Evolutionary conservation across 2,329 filamentous ascomycete genomes (phyloP).

Genomic region (Endothia cerciana): DNA sequence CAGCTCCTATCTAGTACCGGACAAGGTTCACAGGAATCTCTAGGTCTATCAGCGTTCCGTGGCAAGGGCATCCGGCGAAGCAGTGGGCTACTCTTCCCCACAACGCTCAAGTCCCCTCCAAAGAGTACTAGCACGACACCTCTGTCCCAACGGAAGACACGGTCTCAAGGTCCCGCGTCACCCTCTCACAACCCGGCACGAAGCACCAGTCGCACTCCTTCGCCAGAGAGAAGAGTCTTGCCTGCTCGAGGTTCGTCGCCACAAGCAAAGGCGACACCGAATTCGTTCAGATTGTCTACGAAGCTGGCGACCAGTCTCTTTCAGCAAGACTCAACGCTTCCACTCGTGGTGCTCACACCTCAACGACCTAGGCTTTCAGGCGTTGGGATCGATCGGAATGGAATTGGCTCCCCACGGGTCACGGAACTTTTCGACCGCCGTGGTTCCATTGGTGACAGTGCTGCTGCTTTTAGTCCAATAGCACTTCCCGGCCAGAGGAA

Average conservation of each 20-base stretch:
- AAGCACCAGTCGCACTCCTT: slow-evolving; percentile 34
- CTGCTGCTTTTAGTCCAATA: slow-evolving; percentile 65
- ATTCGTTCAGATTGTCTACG: slow-evolving; percentile 38
- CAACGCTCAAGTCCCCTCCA: slow-evolving; percentile 41
- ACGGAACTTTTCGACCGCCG: slow-evolving; percentile 72
- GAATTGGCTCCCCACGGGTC: slow-evolving; percentile 76
- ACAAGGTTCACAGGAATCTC: slow-evolving; percentile 51
- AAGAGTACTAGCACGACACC: slow-evolving; percentile 25
- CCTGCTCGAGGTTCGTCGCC: slow-evolving; percentile 17
- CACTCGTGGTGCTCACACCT: slow-evolving; percentile 66
- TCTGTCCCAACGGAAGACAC: slow-evolving; percentile 20
- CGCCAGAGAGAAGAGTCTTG: slow-evolving; percentile 29
- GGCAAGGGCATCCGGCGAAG: slow-evolving; percentile 55
- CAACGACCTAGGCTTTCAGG: slow-evolving; percentile 65
- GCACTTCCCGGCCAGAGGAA: slow-evolving; percentile 41
- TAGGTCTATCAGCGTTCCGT: slow-evolving; percentile 57
- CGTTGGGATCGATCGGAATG: slow-evolving; percentile 69
- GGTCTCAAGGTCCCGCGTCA: slow-evolving; percentile 26
- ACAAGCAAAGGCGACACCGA: slow-evolving; percentile 24
- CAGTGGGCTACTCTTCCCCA: slow-evolving; percentile 45
- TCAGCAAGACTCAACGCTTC: slow-evolving; percentile 56
- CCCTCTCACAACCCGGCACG: slow-evolving; percentile 25
- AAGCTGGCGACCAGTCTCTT: slow-evolving; percentile 52
- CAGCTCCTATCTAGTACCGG: neutral
- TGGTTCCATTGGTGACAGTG: slow-evolving; percentile 70